phyloP scores from a whole-genome alignment of 306 rosid species.

The Citrullus mucosospermus region DNA sequence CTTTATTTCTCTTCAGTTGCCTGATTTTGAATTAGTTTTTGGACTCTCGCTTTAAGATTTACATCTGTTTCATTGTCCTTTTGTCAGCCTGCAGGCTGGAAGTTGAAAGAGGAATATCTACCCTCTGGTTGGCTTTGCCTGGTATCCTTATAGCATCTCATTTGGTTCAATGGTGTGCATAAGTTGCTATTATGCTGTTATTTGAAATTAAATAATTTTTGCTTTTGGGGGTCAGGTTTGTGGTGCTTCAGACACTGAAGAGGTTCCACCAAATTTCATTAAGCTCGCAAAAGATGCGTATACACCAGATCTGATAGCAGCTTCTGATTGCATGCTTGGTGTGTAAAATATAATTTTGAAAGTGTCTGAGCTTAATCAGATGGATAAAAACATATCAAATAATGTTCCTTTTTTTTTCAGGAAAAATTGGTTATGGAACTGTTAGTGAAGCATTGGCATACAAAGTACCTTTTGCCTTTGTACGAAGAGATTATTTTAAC shows the following conservation, averaged over 20 bases:
- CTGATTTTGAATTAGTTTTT: background rate
- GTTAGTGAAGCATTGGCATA: slow-evolving; percentile 86
- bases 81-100: slow-evolving; percentile 93
- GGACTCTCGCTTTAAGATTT: background rate
- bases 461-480: slow-evolving; percentile 92
- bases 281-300: slow-evolving; percentile 73
- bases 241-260: slow-evolving; percentile 67
- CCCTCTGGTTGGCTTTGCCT: slow-evolving; percentile 93
- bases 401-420: slow-evolving; percentile 26
- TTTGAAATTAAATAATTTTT: slow-evolving; percentile 7
- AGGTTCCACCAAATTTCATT: slow-evolving; percentile 72
- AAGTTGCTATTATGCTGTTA: slow-evolving; percentile 6
- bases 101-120: slow-evolving; percentile 72
- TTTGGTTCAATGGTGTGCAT: background rate
- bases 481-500: slow-evolving; percentile 93
- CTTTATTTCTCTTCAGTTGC: background rate
- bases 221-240: slow-evolving; percentile 53
- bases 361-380: slow-evolving; percentile 10
- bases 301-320: slow-evolving; percentile 90
- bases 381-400: background rate
- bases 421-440: slow-evolving; percentile 97
- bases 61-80: slow-evolving; percentile 9
- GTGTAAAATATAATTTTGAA: slow-evolving; percentile 16
- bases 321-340: slow-evolving; percentile 98
- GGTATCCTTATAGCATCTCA: slow-evolving; percentile 33